Conservation (phyloP, 2,329 filamentous ascomycete species). For the Aureobasidium subglaciale region DNA sequence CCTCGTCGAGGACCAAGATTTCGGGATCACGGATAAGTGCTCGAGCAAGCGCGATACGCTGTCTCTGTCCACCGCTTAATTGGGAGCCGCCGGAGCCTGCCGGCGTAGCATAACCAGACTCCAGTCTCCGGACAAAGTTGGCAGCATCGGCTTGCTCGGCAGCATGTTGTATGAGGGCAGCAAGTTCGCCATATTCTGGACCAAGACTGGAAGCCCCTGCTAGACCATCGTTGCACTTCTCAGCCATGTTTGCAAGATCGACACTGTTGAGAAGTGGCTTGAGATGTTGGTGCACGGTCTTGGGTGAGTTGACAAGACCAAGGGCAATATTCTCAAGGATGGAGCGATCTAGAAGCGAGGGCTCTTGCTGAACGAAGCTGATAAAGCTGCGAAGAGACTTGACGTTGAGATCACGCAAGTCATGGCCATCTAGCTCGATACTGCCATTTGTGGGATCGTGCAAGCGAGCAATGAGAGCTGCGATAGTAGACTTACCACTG, state of each 20-base stretch:
- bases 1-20: slow-evolving; percentile 36
- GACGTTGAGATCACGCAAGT: slow-evolving; percentile 33
- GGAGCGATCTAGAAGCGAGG: slow-evolving; percentile 32
- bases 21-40: slow-evolving; percentile 36
- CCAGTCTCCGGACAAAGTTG: slow-evolving; percentile 31
- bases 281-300: slow-evolving; percentile 30
- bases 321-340: slow-evolving; percentile 35
- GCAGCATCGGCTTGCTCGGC: slow-evolving; percentile 22
- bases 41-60: slow-evolving; percentile 36
- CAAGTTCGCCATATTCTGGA: neutral
- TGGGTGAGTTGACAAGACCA: slow-evolving; percentile 25
- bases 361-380: slow-evolving; percentile 38
- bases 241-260: slow-evolving; percentile 36
- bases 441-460: slow-evolving; percentile 34
- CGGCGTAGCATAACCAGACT: slow-evolving; percentile 29
- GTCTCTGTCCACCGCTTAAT: slow-evolving; percentile 37
- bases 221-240: slow-evolving; percentile 22
- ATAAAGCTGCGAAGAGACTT: slow-evolving; percentile 30
- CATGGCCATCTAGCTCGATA: slow-evolving; percentile 34
- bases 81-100: slow-evolving; percentile 28
- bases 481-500: slow-evolving; percentile 37
- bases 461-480: slow-evolving; percentile 39
- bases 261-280: slow-evolving; percentile 39
- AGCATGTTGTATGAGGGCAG: slow-evolving; percentile 35
- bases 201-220: neutral